phyloP scores from a whole-genome alignment of 495 filamentous ascomycete species.

The Penicillium mononematosum region DNA sequence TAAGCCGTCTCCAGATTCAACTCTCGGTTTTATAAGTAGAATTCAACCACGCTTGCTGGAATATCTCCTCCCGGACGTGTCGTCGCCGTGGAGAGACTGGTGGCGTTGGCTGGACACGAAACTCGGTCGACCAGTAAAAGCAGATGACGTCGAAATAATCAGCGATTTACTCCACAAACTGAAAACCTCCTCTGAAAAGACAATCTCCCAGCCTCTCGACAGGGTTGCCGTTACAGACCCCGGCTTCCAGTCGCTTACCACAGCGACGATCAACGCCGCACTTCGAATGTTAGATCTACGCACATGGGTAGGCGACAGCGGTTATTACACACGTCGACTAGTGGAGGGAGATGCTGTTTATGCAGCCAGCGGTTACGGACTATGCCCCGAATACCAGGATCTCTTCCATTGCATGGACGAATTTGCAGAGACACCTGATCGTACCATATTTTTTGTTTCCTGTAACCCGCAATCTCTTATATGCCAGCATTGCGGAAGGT shows the following conservation, averaged over 20 bases:
- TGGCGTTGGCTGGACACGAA: slow-evolving; percentile 17
- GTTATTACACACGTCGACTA: slow-evolving; percentile 9
- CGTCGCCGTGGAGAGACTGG: slow-evolving; percentile 9
- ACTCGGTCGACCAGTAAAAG: slow-evolving; percentile 7
- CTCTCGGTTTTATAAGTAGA: neutral
- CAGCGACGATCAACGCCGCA: slow-evolving; percentile 9
- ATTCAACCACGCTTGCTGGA: neutral
- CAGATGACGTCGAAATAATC: slow-evolving; percentile 14
- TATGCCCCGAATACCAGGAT: slow-evolving; percentile 16
- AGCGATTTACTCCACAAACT: slow-evolving; percentile 17
- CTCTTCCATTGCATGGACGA: slow-evolving; percentile 12
- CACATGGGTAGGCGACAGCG: slow-evolving; percentile 15
- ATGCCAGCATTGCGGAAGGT: slow-evolving; percentile 15
- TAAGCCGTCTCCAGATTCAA: neutral
- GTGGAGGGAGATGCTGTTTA: slow-evolving; percentile 18
- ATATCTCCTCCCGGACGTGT: neutral
- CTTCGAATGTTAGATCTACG: slow-evolving; percentile 10
- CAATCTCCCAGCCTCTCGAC: slow-evolving; percentile 12
- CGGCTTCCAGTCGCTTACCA: slow-evolving; percentile 6
- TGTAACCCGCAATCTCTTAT: slow-evolving; percentile 11
- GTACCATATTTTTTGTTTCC: slow-evolving; percentile 8
- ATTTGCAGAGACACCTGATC: neutral
- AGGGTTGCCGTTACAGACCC: slow-evolving; percentile 17
- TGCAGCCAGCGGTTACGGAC: slow-evolving; percentile 11
- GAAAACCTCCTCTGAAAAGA: slow-evolving; percentile 12